Base-by-base conservation (phyloP, 805 yeast species). In the Candida maesae region DNA sequence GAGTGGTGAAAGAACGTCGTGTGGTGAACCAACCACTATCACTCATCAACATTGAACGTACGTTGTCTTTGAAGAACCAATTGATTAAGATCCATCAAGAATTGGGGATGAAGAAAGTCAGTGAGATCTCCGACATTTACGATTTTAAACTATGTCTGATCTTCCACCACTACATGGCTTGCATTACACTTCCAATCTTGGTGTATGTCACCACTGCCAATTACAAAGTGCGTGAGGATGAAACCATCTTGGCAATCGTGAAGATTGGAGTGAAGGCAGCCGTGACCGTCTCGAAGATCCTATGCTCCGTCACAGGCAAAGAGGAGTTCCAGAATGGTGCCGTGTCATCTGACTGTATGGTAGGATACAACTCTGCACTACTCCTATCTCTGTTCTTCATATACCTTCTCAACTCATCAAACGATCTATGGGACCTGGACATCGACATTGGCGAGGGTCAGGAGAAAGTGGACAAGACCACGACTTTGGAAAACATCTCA, bases 131-230 rank as follows among this genome's bases (percentile, higher is more conserved):
- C 7, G 57, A 60, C 40, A 57, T 72, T 23, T 70, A 62, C 50
- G 71, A 70, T 40, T 63, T 68, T 35, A 71, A 68, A 39, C 45
- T 73, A 23, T 67, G 66, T 28, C 56, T 67, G 33, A 67, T 65
- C 35, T 70, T 60, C 52, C 66, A 71, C 41, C 68, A 65, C 48
- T 67, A 67, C 46, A 60, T 61, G 43, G 64, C 70, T 11, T 61
- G 70, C 0, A 48, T 73, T 26, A 65, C 73, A 3, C 52, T 71
- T 28, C 76, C 78, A 3, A 64, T 68, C 52, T 56, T 70, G 42
- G 51, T 71, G 36, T 64, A 67, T 46, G 64, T 68, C 29, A 66
- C 59, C 3, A 51, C 58, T 3, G 68, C 66, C 15, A 67, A 57
- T 30, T 61, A 55, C 38, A 50, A 56, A 23, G 60, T 67, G 7